Conservation (phyloP, 805 yeast genomes). For the Candida namnaoensis region DNA sequence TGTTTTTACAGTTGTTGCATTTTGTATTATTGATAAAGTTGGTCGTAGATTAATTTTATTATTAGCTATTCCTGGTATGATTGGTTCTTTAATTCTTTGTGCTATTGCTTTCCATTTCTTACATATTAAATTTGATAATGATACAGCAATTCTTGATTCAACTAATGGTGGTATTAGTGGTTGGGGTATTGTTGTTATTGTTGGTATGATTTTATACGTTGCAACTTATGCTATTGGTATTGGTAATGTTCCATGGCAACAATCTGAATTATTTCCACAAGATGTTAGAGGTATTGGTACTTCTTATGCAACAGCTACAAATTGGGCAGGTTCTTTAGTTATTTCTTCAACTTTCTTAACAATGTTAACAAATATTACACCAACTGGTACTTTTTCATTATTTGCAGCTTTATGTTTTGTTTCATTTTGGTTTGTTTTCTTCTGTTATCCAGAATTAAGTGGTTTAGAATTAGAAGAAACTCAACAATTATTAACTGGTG, state of each 20-base stretch:
- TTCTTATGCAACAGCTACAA: slow-evolving; percentile 83
- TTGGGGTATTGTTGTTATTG: slow-evolving; percentile 84
- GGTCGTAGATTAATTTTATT: slow-evolving; percentile 83
- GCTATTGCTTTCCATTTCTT: slow-evolving; percentile 90
- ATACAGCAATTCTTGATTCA: slow-evolving; percentile 30
- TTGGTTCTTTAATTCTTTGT: slow-evolving; percentile 63
- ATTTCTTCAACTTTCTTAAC: slow-evolving; percentile 91
- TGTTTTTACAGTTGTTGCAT: slow-evolving; percentile 77
- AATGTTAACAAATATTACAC: slow-evolving; percentile 88
- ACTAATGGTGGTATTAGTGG: slow-evolving; percentile 44
- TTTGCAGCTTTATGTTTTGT: slow-evolving; percentile 76
- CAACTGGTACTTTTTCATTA: slow-evolving; percentile 88
- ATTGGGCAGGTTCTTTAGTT: slow-evolving; percentile 92
- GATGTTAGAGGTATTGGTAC: slow-evolving; percentile 89
- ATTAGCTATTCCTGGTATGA: slow-evolving; percentile 81
- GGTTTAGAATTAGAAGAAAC: slow-evolving; percentile 90
- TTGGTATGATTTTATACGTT: slow-evolving; percentile 79
- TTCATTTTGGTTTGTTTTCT: slow-evolving; percentile 65
- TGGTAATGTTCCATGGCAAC: slow-evolving; percentile 99
- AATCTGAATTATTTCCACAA: slow-evolving; percentile 91
- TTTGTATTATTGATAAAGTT: slow-evolving; percentile 75
- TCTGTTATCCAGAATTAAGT: slow-evolving; percentile 88
- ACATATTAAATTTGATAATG: slow-evolving; percentile 46
- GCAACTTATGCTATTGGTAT: slow-evolving; percentile 91
- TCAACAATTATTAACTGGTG: slow-evolving; percentile 69